Base-by-base conservation (phyloP, 2,329 filamentous ascomycete species). In the Pleurostoma richardsiae region DNA sequence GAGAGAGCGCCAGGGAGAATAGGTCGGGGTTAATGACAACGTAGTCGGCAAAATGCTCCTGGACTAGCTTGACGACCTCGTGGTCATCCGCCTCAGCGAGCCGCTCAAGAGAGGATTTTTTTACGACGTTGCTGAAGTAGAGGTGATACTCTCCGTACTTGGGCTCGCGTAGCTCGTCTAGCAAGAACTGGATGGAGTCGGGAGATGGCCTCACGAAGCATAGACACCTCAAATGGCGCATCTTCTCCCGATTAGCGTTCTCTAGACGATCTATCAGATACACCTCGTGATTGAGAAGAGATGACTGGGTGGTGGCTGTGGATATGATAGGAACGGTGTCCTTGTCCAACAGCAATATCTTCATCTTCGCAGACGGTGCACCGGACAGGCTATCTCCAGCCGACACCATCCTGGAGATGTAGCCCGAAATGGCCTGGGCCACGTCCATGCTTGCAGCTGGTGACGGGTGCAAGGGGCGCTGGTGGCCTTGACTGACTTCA, bases 111-210 rank as follows among this genome's bases (percentile, higher is more conserved):
- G 92, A 88, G 2, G 94, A 97, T 69, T 99, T 99, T 67, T 95
- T 95, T 61, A 94, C 85, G 49, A 99, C 87, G 65, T 99, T 99
- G 74, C 90, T 97, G 67, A 99, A 96, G 67, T 95, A 96, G 47
- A 99, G 80, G 61, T 95, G 83, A 69, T 99, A 99, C 71, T 99
- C 94, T 54, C 94, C 92, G 59, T 99, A 99, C 64, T 91, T 96
- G 4, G 94, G 95, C 43, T 97, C 92, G 50, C 94, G 82, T 47
- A 99, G 78, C 71, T 99, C 94, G 61, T 99, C 94, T 56, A 99
- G 92, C 45, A 99, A 79, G 52, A 88, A 82, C 62, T 99, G 91
- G 61, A 97, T 90, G 4, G 92, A 95, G 56, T 95, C 90, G 10
- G 92, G 80, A 0, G 92, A 96, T 6, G 94, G 94, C 39, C 95